phyloP scores from a whole-genome alignment of 371 early-diverging fungal genomes.

The Mortierella sp. region DNA sequence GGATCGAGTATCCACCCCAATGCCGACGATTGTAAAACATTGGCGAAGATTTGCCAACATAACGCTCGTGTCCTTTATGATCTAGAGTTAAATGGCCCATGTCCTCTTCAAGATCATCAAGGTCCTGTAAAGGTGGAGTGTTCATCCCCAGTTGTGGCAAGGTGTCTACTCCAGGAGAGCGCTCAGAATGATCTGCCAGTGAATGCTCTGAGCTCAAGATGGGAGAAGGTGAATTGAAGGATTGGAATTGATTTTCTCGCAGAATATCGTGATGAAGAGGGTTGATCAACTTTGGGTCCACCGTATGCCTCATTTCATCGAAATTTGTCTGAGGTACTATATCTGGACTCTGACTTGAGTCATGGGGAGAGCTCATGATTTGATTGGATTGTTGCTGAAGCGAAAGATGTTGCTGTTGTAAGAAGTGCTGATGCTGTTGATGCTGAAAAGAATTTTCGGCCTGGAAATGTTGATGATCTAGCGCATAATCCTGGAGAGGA shows the following conservation, averaged over 20 bases:
- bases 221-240: conserved; percentile 50
- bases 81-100: conserved; percentile 47
- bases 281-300: conserved; percentile 18
- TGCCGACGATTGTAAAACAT: conserved; percentile 41
- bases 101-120: conserved; percentile 53
- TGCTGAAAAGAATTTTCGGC: conserved; percentile 14
- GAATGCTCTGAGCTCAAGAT: conserved; percentile 36
- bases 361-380: conserved; percentile 35
- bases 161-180: conserved; percentile 24
- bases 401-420: conserved; percentile 28
- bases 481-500: conserved; percentile 23
- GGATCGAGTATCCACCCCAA: conserved; percentile 7
- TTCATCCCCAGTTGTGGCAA: conserved; percentile 16
- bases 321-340: conserved; percentile 4
- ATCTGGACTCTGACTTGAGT: conserved; percentile 37
- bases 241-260: conserved; percentile 29
- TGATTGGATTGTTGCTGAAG: conserved; percentile 15
- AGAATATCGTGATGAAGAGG: conserved; percentile 37
- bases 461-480: conserved; percentile 11
- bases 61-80: conserved; percentile 37
- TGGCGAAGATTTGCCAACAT: conserved; percentile 54
- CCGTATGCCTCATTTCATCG: conserved; percentile 11
- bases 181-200: conserved; percentile 7
- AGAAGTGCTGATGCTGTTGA: conserved; percentile 30
- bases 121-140: conserved; percentile 25